Evolutionary conservation across 2,329 filamentous ascomycete genomes (phyloP).

Genomic region (Ramularia endophylla): DNA sequence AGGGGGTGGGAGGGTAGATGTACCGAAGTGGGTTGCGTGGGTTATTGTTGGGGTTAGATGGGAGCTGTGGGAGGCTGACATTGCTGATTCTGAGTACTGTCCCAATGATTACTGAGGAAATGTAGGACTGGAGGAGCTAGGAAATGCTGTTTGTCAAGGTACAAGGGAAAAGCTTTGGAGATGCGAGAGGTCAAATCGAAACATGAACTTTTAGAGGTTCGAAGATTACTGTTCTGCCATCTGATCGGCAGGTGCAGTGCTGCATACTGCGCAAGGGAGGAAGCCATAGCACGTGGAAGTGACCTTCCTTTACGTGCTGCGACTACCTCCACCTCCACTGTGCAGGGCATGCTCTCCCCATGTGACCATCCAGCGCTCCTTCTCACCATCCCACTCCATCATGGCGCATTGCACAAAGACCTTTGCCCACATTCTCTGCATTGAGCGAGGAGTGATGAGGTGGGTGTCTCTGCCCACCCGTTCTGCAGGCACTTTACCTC

Average conservation of each 20-base stretch:
- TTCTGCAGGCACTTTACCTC: constrained; percentile 3
- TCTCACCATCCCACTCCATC: constrained; percentile 34
- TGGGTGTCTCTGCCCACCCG: constrained; percentile 20
- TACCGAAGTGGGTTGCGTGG: constrained; percentile 51
- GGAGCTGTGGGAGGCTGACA: constrained; percentile 9
- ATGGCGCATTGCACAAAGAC: constrained; percentile 39
- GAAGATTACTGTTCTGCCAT: neutral
- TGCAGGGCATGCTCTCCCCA: constrained; percentile 28
- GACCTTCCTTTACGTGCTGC: too few species aligned
- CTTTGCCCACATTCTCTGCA: constrained; percentile 41
- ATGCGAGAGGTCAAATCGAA: too few species aligned
- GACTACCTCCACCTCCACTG: neutral
- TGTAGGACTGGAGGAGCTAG: neutral
- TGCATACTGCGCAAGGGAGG: neutral
- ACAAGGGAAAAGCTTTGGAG: too few species aligned
- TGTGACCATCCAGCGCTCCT: constrained; percentile 27
- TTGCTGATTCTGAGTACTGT: neutral
- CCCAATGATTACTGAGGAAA: neutral
- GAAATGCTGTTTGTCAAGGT: too few species aligned
- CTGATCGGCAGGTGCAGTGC: neutral
- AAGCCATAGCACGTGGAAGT: neutral
- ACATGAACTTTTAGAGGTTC: neutral
- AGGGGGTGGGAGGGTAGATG: neutral
- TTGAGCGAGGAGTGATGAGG: constrained; percentile 37
- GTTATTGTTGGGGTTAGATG: constrained; percentile 37